Percentiles rank a stretch among this genome's conserved stretches.
Evolutionary conservation across 2,329 filamentous ascomycete genomes (phyloP).

Genomic region (Beauveria sp.): DNA sequence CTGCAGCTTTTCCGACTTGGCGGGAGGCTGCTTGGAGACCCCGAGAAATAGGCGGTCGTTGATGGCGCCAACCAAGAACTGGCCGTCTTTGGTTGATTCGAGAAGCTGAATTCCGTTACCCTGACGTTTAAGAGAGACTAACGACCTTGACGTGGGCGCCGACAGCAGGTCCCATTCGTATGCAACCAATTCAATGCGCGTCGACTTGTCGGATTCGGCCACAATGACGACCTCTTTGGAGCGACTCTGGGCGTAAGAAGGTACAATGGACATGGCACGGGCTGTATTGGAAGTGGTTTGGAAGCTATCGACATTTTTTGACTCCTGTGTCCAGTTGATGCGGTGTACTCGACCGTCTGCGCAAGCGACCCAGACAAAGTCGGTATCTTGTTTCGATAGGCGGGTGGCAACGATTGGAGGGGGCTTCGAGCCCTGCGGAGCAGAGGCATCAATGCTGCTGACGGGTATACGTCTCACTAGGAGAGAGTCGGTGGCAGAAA

Average conservation of each 20-base stretch:
- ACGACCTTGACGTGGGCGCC: slow-evolving; percentile 23
- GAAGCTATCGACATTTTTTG: slow-evolving; percentile 35
- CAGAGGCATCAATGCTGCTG: slow-evolving; percentile 21
- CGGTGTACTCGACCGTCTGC: slow-evolving; percentile 50
- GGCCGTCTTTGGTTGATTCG: slow-evolving; percentile 45
- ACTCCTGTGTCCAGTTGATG: slow-evolving; percentile 50
- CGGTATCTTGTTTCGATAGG: slow-evolving; percentile 30
- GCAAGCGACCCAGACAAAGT: slow-evolving; percentile 53
- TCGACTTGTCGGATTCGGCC: slow-evolving; percentile 33
- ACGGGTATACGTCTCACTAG: slow-evolving; percentile 65
- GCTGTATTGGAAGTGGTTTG: slow-evolving; percentile 34
- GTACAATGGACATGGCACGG: slow-evolving; percentile 37
- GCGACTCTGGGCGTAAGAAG: slow-evolving; percentile 24
- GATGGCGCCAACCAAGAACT: slow-evolving; percentile 41
- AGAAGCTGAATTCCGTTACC: slow-evolving; percentile 34
- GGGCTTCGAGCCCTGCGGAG: slow-evolving; percentile 18
- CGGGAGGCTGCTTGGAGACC: slow-evolving; percentile 17
- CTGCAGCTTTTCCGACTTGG: slow-evolving; percentile 23
- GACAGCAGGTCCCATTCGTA: slow-evolving; percentile 31
- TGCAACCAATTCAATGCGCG: slow-evolving; percentile 33
- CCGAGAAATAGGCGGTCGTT: slow-evolving; percentile 31
- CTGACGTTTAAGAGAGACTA: slow-evolving; percentile 30
- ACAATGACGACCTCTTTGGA: slow-evolving; percentile 40
- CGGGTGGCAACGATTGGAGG: slow-evolving; percentile 35
- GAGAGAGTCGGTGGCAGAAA: slow-evolving; percentile 73